Evolutionary conservation across 2,329 filamentous ascomycete species (phyloP).

Genomic region (Penicillium thymicola): DNA sequence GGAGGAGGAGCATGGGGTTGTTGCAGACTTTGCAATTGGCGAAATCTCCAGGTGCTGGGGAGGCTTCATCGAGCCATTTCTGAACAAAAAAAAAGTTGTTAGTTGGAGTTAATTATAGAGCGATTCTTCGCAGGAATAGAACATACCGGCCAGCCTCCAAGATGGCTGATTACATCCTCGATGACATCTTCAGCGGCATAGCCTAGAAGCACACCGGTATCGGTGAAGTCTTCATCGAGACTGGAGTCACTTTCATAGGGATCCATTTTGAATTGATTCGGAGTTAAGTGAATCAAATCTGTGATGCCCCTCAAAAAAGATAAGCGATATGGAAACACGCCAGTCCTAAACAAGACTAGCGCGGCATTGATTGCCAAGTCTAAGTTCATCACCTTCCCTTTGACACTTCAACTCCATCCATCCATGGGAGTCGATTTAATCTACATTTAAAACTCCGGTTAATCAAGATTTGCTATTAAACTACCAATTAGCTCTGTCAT

Average conservation of each 20-base stretch:
- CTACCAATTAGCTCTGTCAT: background rate
- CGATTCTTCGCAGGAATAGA: background rate
- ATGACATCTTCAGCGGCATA: constrained; percentile 78
- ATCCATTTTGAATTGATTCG: constrained; percentile 53
- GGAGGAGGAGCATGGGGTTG: constrained; percentile 73
- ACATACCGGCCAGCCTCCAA: constrained; percentile 82
- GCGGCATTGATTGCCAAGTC: background rate
- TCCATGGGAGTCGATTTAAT: background rate
- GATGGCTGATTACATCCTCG: constrained; percentile 79
- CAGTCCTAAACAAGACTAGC: background rate
- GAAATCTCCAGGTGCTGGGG: constrained; percentile 69
- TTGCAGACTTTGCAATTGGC: constrained; percentile 88
- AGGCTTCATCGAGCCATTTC: constrained; percentile 78
- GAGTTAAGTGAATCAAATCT: constrained; percentile 5
- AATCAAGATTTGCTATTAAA: background rate
- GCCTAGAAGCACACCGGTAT: constrained; percentile 82
- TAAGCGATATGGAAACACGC: constrained; percentile 22
- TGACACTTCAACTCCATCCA: background rate
- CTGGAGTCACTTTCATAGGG: constrained; percentile 83
- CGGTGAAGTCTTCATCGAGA: constrained; percentile 54
- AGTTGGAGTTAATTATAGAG: constrained; percentile 8
- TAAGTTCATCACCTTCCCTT: background rate
- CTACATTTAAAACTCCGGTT: background rate
- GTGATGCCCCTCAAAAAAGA: constrained; percentile 23
- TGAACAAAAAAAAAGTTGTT: constrained; percentile 35